phyloP scores from a whole-genome alignment of 768 basidiomycete genomes.

The Candolleomyces eurysporus region DNA sequence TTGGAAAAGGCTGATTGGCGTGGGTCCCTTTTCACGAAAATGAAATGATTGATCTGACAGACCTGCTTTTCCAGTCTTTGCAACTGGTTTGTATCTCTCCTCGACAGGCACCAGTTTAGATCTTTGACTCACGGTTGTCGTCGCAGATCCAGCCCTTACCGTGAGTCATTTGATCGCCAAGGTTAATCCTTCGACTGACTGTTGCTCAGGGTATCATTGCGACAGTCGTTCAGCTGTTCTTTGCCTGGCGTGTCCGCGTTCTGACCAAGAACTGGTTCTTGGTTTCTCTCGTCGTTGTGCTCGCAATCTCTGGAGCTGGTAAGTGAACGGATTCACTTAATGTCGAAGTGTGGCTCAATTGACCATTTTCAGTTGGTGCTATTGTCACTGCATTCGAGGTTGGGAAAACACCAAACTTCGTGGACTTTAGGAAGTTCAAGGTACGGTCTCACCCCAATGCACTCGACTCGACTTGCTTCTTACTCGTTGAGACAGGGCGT shows the following conservation, averaged over 20 bases:
- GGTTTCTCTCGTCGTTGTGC: neutral
- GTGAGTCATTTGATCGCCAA: conserved; percentile 19
- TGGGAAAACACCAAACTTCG: conserved; percentile 10
- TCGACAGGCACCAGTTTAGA: neutral
- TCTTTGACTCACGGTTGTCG: neutral
- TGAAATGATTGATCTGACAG: neutral
- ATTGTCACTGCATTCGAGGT: conserved; percentile 13
- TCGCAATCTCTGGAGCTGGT: conserved; percentile 14
- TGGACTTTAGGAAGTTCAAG: conserved; percentile 15
- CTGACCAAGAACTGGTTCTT: conserved; percentile 17
- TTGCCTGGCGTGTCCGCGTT: conserved; percentile 35
- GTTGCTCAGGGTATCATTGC: conserved; percentile 41
- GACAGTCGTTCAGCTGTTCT: conserved; percentile 44
- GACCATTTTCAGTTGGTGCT: conserved; percentile 1
- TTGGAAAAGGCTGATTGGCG: conserved; percentile 11
- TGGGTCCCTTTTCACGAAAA: neutral
- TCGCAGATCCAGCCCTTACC: conserved; percentile 44
- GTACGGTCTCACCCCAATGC: neutral
- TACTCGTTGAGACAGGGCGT: neutral
- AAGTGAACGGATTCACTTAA: neutral
- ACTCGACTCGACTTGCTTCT: too few species aligned
- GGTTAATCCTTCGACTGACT: neutral
- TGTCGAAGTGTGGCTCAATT: neutral
- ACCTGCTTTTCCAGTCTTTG: conserved; percentile 2
- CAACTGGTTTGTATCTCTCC: conserved; percentile 9